Evolutionary conservation across 768 basidiomycete genomes (phyloP).

Genomic region (Pleurotus djamor): DNA sequence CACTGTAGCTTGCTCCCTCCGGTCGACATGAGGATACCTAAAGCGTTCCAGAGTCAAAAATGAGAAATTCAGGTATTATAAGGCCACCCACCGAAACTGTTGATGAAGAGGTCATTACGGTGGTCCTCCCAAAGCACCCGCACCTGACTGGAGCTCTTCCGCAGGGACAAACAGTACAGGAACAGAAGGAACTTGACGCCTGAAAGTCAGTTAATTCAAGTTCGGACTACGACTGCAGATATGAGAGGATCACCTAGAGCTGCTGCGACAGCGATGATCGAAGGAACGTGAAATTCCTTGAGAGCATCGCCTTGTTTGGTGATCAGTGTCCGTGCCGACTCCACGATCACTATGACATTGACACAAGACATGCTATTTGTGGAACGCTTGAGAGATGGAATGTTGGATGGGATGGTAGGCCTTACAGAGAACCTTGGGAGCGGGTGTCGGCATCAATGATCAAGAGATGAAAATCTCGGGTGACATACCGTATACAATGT

Average conservation of each 20-base stretch:
- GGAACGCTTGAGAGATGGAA: neutral
- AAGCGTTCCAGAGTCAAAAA: conserved; percentile 8
- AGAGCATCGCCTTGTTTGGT: conserved; percentile 50
- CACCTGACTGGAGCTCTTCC: conserved; percentile 86
- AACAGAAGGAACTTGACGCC: conserved; percentile 87
- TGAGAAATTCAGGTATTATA: neutral
- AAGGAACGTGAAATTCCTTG: conserved; percentile 72
- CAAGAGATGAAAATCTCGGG: neutral
- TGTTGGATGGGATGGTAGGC: conserved; percentile 5
- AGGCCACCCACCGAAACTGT: conserved; percentile 61
- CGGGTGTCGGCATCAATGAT: neutral
- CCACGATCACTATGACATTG: conserved; percentile 88
- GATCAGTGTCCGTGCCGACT: conserved; percentile 74
- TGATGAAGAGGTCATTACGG: conserved; percentile 88
- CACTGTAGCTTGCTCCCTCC: conserved; percentile 78
- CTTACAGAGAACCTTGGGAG: conserved; percentile 47
- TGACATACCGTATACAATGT: conserved; percentile 73
- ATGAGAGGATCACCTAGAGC: conserved; percentile 62
- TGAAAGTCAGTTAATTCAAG: conserved; percentile 22
- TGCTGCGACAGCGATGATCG: conserved; percentile 78
- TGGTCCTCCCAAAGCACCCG: conserved; percentile 97
- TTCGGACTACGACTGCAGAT: neutral
- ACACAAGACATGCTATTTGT: conserved; percentile 79
- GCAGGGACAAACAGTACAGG: conserved; percentile 79
- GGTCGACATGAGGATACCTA: conserved; percentile 81